phyloP scores from a whole-genome alignment of 2,329 filamentous ascomycete species.

The Aspergillus tamarii region DNA sequence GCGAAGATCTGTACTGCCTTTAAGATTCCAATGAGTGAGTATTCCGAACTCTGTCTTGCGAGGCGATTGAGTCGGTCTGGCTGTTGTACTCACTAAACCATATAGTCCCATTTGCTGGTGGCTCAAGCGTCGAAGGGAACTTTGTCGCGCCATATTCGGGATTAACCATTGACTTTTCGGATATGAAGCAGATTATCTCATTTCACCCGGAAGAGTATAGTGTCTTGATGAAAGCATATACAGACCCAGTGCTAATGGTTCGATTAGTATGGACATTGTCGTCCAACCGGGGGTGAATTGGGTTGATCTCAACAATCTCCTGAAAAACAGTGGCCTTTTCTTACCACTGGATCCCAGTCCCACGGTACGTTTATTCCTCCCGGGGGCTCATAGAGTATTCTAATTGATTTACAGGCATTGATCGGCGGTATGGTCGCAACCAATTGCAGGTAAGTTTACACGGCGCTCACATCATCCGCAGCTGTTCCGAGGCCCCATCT shows the following conservation, averaged over 20 bases:
- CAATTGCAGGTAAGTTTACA: constrained; percentile 52
- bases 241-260: background rate
- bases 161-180: constrained; percentile 81
- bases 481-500: background rate
- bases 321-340: constrained; percentile 74
- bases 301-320: constrained; percentile 78
- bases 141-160: constrained; percentile 83
- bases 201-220: constrained; percentile 71
- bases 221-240: background rate
- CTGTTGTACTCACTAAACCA: background rate
- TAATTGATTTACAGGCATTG: constrained; percentile 33
- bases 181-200: constrained; percentile 78
- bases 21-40: constrained; percentile 68
- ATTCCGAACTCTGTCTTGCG: background rate
- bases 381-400: background rate
- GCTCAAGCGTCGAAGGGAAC: constrained; percentile 81
- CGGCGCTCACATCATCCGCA: constrained; percentile 29
- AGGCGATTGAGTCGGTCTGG: background rate
- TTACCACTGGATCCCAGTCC: constrained; percentile 85
- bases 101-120: constrained; percentile 73
- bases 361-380: constrained; percentile 24
- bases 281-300: constrained; percentile 85
- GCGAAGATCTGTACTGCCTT: constrained; percentile 73
- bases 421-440: constrained; percentile 65
- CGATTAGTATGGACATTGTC: constrained; percentile 71